phyloP scores from a whole-genome alignment of 2,329 filamentous ascomycete genomes.

The Esteya vermicola region DNA sequence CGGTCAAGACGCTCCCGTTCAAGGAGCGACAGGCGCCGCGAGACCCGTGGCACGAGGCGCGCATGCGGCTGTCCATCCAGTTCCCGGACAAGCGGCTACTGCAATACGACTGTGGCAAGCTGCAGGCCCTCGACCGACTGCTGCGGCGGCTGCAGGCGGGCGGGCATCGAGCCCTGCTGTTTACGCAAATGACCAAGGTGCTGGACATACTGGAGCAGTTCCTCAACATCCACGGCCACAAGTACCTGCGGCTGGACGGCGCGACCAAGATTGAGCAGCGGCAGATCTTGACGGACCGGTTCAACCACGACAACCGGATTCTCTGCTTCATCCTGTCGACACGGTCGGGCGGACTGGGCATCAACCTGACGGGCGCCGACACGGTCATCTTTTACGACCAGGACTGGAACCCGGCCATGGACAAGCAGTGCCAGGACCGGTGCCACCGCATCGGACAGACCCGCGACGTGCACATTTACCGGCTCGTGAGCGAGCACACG shows the following conservation, averaged over 20 bases:
- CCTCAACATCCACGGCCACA: conserved; percentile 92
- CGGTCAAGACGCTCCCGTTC: conserved; percentile 39
- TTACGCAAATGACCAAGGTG: conserved; percentile 99
- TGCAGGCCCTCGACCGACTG: conserved; percentile 77
- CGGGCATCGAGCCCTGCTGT: conserved; percentile 89
- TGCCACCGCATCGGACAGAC: conserved; percentile 97
- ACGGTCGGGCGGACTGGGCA: conserved; percentile 83
- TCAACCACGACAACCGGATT: conserved; percentile 89
- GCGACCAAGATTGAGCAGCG: conserved; percentile 91
- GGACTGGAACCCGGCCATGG: conserved; percentile 99
- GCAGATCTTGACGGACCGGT: conserved; percentile 88
- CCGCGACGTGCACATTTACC: conserved; percentile 94
- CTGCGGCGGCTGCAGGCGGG: conserved; percentile 77
- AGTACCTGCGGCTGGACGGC: conserved; percentile 92
- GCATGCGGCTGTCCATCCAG: conserved; percentile 84
- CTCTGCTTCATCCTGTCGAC: conserved; percentile 92
- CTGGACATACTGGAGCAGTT: conserved; percentile 96
- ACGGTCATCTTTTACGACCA: conserved; percentile 98
- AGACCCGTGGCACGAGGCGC: conserved; percentile 87
- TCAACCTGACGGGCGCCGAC: conserved; percentile 92
- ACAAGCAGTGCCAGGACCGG: conserved; percentile 96
- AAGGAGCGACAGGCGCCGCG: conserved; percentile 39
- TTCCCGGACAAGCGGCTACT: conserved; percentile 94
- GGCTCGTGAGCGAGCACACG: conserved; percentile 81
- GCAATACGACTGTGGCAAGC: conserved; percentile 94